Conservation (phyloP, 129 eudicot genomes). For the Flaveria bidentis region DNA sequence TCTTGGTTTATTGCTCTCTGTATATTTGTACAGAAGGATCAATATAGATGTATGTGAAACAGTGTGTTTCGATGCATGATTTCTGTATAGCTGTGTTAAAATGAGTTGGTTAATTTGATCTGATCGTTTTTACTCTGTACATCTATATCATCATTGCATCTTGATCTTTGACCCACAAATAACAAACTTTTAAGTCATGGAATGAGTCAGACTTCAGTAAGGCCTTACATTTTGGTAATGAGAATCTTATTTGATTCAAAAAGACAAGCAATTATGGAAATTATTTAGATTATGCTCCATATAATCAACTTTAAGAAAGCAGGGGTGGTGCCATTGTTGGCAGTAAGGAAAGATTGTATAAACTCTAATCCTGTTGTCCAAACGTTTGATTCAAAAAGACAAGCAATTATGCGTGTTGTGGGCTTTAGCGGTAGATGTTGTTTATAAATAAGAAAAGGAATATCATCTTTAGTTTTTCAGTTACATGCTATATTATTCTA, state of each 20-base stretch:
- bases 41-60: too few relatives aligned
- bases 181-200: neutral
- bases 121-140: neutral
- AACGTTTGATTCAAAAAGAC: too few relatives aligned
- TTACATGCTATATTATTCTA: neutral
- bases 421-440: neutral
- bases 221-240: too few relatives aligned
- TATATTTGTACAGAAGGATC: too few relatives aligned
- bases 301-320: neutral
- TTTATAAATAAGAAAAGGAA: neutral
- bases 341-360: neutral
- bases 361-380: too few relatives aligned
- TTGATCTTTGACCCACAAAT: too few relatives aligned
- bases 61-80: too few relatives aligned
- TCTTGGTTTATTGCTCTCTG: neutral
- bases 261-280: neutral
- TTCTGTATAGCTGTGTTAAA: too few relatives aligned
- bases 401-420: neutral
- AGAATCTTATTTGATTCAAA: too few relatives aligned
- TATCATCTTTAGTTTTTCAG: slow-evolving; percentile 5
- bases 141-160: too few relatives aligned
- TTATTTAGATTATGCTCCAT: neutral
- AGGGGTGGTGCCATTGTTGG: neutral
- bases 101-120: neutral
- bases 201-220: too few relatives aligned